These are phyloP conservation scores for Wickerhamiella allomyrinae DNA, from an alignment of 805 yeast species.

Conservation along the genomic window DNA sequence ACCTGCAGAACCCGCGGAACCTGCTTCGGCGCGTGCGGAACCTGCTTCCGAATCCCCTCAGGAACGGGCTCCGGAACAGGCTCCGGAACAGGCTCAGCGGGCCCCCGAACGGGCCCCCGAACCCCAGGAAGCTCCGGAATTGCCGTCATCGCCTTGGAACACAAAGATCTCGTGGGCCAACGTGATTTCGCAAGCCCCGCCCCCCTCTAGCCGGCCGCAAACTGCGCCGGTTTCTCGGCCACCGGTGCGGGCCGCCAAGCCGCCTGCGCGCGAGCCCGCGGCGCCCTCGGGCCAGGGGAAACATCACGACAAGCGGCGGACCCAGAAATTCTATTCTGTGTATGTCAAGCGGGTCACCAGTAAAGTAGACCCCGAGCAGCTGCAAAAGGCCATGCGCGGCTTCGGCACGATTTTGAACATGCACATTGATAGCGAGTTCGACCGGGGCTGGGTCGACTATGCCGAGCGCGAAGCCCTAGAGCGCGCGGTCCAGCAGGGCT, in stretches of 20 bases:
- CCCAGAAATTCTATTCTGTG: conserved; percentile 20
- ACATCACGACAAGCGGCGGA: not conserved
- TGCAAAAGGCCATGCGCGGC: conserved; percentile 20
- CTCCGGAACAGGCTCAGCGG: too few species aligned
- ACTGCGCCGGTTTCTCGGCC: conserved; percentile 2
- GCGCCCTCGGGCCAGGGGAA: not conserved
- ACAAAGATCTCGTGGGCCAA: not conserved
- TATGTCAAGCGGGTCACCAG: conserved; percentile 24
- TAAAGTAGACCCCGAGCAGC: conserved; percentile 17
- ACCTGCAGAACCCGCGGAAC: too few species aligned
- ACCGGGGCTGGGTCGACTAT: conserved; percentile 28
- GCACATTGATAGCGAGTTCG: conserved; percentile 22
- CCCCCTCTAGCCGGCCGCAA: conserved; percentile 4
- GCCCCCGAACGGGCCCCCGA: too few species aligned
- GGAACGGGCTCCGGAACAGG: too few species aligned
- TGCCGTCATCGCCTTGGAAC: too few species aligned
- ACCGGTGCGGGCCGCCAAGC: not conserved
- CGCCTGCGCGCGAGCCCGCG: not conserved
- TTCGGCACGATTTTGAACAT: conserved; percentile 21
- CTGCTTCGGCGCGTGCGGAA: too few species aligned
- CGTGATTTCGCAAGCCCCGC: not conserved
- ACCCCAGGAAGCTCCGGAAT: too few species aligned
- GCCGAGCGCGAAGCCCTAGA: conserved; percentile 20
- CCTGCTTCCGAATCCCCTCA: too few species aligned
- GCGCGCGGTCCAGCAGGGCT: conserved; percentile 23